Conservation (phyloP, 805 yeast species). For the Groenewaldozyma salmanticensis region DNA sequence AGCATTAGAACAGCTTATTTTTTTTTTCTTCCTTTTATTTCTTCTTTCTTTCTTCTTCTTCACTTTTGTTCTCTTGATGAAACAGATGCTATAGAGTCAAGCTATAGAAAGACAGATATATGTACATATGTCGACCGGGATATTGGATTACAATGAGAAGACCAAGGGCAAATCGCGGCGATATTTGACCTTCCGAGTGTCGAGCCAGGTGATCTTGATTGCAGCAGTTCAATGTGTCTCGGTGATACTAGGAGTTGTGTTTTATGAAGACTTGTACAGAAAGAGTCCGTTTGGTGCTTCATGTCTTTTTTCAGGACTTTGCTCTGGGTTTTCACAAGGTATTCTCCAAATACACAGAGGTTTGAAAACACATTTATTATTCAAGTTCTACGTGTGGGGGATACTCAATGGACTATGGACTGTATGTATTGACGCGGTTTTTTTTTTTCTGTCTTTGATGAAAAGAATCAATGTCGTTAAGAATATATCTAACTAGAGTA, state of each 20-base stretch:
- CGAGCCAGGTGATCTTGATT: slow-evolving; percentile 9
- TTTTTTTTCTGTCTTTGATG: background rate
- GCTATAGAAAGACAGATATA: too few species aligned
- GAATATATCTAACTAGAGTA: background rate
- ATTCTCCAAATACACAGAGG: slow-evolving; percentile 20
- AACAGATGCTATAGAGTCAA: too few species aligned
- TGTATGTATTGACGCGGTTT: slow-evolving; percentile 8
- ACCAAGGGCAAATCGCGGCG: too few species aligned
- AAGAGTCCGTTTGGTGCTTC: slow-evolving; percentile 24
- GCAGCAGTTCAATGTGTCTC: slow-evolving; percentile 17
- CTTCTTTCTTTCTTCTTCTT: too few species aligned
- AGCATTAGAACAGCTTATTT: too few species aligned
- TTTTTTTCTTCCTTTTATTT: too few species aligned
- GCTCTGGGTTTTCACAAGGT: slow-evolving; percentile 28
- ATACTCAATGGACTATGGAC: slow-evolving; percentile 28
- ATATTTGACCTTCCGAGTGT: too few species aligned
- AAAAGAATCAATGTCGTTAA: too few species aligned
- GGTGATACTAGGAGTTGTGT: slow-evolving; percentile 16
- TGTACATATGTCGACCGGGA: too few species aligned
- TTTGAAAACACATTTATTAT: slow-evolving; percentile 8
- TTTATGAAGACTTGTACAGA: slow-evolving; percentile 18
- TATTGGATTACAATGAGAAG: too few species aligned
- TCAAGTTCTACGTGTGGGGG: slow-evolving; percentile 31
- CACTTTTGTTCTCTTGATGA: too few species aligned
- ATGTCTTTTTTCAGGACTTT: slow-evolving; percentile 21